phyloP scores from a whole-genome alignment of 2,329 filamentous ascomycete species.

The Madurella fahalii region DNA sequence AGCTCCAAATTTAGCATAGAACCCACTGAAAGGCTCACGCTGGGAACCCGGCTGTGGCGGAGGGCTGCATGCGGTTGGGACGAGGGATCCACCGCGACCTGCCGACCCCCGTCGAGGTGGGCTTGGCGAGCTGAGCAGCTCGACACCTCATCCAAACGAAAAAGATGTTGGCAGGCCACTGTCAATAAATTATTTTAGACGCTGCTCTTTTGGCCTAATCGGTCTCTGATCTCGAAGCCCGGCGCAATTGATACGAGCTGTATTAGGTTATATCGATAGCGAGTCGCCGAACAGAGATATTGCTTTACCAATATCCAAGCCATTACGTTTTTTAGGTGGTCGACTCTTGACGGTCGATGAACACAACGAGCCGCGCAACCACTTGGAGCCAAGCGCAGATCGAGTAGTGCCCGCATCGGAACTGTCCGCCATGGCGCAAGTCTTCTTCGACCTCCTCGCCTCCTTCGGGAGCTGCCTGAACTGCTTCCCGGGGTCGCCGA shows the following conservation, averaged over 20 bases:
- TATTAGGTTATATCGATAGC: neutral
- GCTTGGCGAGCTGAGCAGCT: neutral
- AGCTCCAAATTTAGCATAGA: no score
- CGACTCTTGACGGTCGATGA: neutral
- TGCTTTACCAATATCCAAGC: neutral
- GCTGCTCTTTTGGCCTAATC: neutral
- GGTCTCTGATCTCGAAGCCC: neutral
- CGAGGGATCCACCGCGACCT: neutral
- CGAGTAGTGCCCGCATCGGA: neutral
- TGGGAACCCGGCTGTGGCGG: neutral
- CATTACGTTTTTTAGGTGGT: neutral
- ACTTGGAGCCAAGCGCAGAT: neutral
- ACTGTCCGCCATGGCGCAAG: slow-evolving; percentile 63
- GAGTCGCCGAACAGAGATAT: neutral
- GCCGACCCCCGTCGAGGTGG: neutral
- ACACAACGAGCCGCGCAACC: neutral
- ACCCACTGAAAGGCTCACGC: neutral
- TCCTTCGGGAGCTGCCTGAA: slow-evolving; percentile 92
- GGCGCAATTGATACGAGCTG: neutral
- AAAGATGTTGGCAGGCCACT: neutral
- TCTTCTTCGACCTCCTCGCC: slow-evolving; percentile 83
- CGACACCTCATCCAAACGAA: neutral
- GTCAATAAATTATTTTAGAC: neutral
- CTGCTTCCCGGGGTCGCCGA: slow-evolving; percentile 91
- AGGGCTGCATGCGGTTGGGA: neutral